phyloP scores from a whole-genome alignment of 768 basidiomycete genomes.

The Mrakia blollopis region DNA sequence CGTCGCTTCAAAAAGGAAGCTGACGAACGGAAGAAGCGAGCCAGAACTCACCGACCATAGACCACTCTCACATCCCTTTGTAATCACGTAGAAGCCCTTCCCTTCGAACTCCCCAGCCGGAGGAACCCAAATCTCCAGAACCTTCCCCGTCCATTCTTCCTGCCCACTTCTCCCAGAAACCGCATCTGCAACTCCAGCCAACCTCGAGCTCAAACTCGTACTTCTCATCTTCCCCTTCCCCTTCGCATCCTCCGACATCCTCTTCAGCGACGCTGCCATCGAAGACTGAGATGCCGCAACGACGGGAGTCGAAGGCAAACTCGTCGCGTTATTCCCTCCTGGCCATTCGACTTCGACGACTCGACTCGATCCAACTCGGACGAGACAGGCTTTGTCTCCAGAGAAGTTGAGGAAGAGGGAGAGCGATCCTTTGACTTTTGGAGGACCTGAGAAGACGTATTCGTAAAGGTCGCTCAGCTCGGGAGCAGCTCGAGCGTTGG shows the following conservation, averaged over 20 bases:
- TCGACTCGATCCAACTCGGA: conserved; percentile 2
- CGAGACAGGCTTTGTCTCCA: conserved; percentile 14
- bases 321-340: not conserved
- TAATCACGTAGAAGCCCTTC: conserved; percentile 11
- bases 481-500: not conserved
- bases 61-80: conserved; percentile 1
- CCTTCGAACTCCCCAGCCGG: not conserved
- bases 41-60: conserved; percentile 1
- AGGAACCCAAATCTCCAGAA: not conserved
- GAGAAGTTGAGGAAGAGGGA: conserved; percentile 21
- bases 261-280: not conserved
- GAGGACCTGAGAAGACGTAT: conserved; percentile 1
- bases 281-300: not conserved
- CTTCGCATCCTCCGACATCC: not conserved
- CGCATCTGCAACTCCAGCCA: not conserved
- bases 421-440: conserved; percentile 11
- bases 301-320: not conserved
- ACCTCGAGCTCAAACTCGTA: not conserved
- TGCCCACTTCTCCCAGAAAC: not conserved
- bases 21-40: not conserved
- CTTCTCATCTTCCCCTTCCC: conserved; percentile 18
- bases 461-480: not conserved
- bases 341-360: conserved; percentile 22
- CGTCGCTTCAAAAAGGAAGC: not conserved
- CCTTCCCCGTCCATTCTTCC: not conserved